These are phyloP conservation scores for Petunia secreta DNA, from an alignment of 257 asterid genomes.

Conservation along the genomic window DNA sequence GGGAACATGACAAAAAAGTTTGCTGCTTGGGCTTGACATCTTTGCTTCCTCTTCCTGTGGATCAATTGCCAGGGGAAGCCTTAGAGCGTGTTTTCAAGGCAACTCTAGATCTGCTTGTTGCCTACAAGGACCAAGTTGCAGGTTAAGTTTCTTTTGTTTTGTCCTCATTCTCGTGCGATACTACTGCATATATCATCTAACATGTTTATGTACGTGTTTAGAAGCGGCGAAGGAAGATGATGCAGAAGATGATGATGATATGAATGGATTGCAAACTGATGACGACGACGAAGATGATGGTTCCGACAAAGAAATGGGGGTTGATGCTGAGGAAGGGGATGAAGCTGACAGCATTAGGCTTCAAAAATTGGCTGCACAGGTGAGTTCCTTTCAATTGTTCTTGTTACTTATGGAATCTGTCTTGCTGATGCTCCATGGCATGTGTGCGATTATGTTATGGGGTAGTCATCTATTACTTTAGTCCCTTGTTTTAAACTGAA, in stretches of 20 bases:
- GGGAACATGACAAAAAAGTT: constrained; percentile 96
- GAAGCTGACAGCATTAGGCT: constrained; percentile 76
- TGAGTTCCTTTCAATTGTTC: constrained; percentile 25
- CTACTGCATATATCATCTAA: not conserved
- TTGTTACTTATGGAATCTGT: not conserved
- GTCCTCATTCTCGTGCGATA: constrained; percentile 13
- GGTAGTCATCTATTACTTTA: not conserved
- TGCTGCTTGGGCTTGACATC: constrained; percentile 98
- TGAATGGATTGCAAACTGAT: constrained; percentile 75
- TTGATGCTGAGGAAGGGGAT: constrained; percentile 86
- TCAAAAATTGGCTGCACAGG: constrained; percentile 94
- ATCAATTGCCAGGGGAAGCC: constrained; percentile 88
- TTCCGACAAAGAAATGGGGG: constrained; percentile 95
- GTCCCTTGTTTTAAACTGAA: not conserved
- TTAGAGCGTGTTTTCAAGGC: constrained; percentile 93
- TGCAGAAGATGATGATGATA: constrained; percentile 74
- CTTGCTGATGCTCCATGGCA: constrained; percentile 2
- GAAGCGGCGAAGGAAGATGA: constrained; percentile 85
- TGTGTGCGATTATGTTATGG: not conserved
- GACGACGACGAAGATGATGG: constrained; percentile 73
- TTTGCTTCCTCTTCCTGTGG: constrained; percentile 86
- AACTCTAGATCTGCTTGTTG: constrained; percentile 85
- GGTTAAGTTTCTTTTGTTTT: constrained; percentile 46
- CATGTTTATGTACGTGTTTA: constrained; percentile 32
- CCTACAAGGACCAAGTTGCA: constrained; percentile 95